Percentiles rank a stretch among this genome's conserved stretches.
phyloP scores from a whole-genome alignment of 805 yeast genomes.

The Saturnispora zaruensis region DNA sequence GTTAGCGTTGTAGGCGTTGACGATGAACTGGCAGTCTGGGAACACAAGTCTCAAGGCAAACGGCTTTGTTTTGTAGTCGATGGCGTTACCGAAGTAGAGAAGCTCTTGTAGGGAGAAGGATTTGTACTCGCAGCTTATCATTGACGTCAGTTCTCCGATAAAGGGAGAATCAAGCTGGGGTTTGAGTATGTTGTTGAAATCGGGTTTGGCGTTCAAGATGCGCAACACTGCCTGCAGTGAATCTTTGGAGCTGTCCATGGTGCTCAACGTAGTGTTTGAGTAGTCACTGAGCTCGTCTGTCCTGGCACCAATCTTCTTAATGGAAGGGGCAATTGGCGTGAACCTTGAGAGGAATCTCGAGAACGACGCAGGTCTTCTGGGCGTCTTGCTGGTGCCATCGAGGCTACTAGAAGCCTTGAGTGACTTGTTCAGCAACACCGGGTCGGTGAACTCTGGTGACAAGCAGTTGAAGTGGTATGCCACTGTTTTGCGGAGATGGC shows the following conservation, averaged over 20 bases:
- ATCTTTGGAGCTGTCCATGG: neutral
- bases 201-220: conserved; percentile 11
- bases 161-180: neutral
- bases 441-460: conserved; percentile 21
- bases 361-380: conserved; percentile 1
- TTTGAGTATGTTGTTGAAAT: conserved; percentile 5
- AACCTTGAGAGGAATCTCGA: conserved; percentile 4
- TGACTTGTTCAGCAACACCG: conserved; percentile 22
- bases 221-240: neutral
- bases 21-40: conserved; percentile 22
- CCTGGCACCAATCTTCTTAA: neutral
- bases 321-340: neutral
- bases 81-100: conserved; percentile 26
- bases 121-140: conserved; percentile 5
- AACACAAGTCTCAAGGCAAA: conserved; percentile 26
- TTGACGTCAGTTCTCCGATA: neutral
- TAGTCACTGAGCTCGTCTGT: neutral
- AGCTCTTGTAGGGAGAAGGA: conserved; percentile 27
- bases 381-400: neutral
- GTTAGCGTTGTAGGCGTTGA: conserved; percentile 24
- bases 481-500: conserved; percentile 14
- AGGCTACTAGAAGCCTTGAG: neutral
- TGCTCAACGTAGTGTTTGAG: neutral
- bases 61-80: conserved; percentile 24
- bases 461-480: conserved; percentile 19